These are phyloP conservation scores for Penicillium daleae DNA, from an alignment of 495 filamentous ascomycete species.

Conservation along the genomic window DNA sequence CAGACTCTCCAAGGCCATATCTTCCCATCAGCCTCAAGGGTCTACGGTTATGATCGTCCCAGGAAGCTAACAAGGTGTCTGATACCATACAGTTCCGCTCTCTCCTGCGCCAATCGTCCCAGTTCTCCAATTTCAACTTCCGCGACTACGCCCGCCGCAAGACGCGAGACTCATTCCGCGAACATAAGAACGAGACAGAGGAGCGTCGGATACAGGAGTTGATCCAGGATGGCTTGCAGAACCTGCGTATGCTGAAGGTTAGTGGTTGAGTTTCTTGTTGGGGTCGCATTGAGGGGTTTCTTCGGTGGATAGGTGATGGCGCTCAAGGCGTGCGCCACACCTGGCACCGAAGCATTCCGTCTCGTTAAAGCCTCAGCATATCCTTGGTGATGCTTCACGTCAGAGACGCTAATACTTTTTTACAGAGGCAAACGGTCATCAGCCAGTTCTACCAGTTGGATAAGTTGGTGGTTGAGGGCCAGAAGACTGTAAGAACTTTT, in stretches of 20 bases:
- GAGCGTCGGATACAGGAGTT: slow-evolving; percentile 84
- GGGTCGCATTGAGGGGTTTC: background rate
- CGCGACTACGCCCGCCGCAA: slow-evolving; percentile 92
- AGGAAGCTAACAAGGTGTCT: background rate
- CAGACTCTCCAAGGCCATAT: background rate
- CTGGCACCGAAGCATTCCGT: background rate
- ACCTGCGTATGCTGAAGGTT: slow-evolving; percentile 92
- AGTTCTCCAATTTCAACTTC: slow-evolving; percentile 96
- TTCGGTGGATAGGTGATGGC: background rate
- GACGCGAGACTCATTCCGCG: slow-evolving; percentile 85
- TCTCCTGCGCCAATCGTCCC: slow-evolving; percentile 79
- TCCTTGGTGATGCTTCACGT: too few relatives aligned
- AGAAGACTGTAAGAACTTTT: slow-evolving; percentile 55
- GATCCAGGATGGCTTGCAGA: slow-evolving; percentile 84
- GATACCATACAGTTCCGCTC: slow-evolving; percentile 74
- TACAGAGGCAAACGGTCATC: slow-evolving; percentile 89
- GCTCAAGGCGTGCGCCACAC: background rate
- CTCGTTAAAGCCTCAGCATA: background rate
- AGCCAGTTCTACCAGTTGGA: slow-evolving; percentile 95
- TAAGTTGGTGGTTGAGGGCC: slow-evolving; percentile 89
- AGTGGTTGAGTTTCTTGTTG: slow-evolving; percentile 30
- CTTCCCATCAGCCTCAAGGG: background rate
- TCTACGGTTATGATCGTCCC: background rate
- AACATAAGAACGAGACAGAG: slow-evolving; percentile 66
- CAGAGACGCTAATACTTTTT: slow-evolving; percentile 19